A percentile compares a stretch with the other conserved stretches of the same genome.
phyloP scores from a whole-genome alignment of 305 asterid genomes.

The Solanum hybrid region DNA sequence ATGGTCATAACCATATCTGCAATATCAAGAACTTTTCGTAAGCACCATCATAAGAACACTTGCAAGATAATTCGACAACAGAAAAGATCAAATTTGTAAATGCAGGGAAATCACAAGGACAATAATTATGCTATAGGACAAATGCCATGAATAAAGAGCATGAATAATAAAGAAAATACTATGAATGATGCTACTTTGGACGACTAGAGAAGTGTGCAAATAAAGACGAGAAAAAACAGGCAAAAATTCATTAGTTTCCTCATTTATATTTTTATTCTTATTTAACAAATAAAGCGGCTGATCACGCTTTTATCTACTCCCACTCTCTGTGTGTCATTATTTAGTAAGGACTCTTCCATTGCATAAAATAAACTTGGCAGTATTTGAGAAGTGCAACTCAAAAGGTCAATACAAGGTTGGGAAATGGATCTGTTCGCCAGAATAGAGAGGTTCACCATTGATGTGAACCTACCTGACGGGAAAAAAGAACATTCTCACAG shows the following conservation, averaged over 20 bases:
- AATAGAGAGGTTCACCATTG: neutral
- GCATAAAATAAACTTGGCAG: neutral
- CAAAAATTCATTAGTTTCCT: neutral
- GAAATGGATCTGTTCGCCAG: neutral
- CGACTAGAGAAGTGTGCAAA: neutral
- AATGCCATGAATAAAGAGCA: neutral
- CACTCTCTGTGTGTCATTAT: neutral
- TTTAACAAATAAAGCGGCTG: neutral
- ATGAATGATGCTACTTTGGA: neutral
- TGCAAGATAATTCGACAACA: neutral
- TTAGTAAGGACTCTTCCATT: neutral
- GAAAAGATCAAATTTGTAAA: neutral
- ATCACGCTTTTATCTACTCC: neutral
- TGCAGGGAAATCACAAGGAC: neutral
- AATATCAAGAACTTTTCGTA: neutral
- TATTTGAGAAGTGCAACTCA: neutral
- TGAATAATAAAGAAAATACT: neutral
- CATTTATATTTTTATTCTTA: neutral
- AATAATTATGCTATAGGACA: neutral
- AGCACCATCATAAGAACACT: neutral
- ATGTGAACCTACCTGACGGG: neutral
- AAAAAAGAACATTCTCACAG: neutral
- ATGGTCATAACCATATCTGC: slow-evolving; percentile 72
- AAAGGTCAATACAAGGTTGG: neutral
- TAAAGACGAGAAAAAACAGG: neutral